These are phyloP conservation scores for Camellia japonica DNA, from an alignment of 148 eudicot species.

Conservation along the genomic window DNA sequence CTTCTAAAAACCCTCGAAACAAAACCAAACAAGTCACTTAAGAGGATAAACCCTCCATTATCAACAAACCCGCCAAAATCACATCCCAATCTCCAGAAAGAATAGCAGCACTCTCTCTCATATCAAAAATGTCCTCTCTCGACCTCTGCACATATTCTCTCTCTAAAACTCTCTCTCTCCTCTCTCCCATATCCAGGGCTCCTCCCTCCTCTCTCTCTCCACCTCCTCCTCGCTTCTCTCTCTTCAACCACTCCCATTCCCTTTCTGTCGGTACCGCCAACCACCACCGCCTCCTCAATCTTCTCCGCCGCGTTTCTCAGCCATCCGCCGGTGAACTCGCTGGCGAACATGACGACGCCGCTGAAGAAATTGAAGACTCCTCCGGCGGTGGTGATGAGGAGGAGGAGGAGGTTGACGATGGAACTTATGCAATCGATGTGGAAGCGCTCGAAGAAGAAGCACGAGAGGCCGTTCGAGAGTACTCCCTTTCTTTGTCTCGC, in stretches of 20 bases:
- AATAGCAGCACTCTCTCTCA: too few relatives aligned
- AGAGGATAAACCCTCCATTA: too few relatives aligned
- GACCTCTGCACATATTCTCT: slow-evolving; percentile 17
- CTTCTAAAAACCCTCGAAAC: too few relatives aligned
- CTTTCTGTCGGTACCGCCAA: slow-evolving; percentile 20
- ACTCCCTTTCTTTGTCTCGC: slow-evolving; percentile 49
- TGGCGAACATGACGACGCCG: slow-evolving; percentile 10
- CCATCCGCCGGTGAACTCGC: slow-evolving; percentile 1
- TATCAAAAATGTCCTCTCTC: slow-evolving; percentile 16
- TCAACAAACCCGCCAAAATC: too few relatives aligned
- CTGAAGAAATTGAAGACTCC: slow-evolving; percentile 29
- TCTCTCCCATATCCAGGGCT: background rate
- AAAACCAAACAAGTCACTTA: too few relatives aligned
- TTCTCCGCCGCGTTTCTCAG: slow-evolving; percentile 26
- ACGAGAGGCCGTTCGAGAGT: slow-evolving; percentile 46
- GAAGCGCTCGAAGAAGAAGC: slow-evolving; percentile 77
- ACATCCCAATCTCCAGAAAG: too few relatives aligned
- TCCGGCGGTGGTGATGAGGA: slow-evolving; percentile 32
- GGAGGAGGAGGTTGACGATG: slow-evolving; percentile 29
- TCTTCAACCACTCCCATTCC: slow-evolving; percentile 24
- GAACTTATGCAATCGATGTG: slow-evolving; percentile 36
- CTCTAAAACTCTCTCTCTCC: slow-evolving; percentile 11
- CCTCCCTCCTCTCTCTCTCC: slow-evolving; percentile 15
- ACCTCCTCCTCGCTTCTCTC: slow-evolving; percentile 9
- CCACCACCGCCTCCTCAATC: slow-evolving; percentile 16